Conservation (phyloP, 345 rosid genomes). For the Murraya paniculata region DNA sequence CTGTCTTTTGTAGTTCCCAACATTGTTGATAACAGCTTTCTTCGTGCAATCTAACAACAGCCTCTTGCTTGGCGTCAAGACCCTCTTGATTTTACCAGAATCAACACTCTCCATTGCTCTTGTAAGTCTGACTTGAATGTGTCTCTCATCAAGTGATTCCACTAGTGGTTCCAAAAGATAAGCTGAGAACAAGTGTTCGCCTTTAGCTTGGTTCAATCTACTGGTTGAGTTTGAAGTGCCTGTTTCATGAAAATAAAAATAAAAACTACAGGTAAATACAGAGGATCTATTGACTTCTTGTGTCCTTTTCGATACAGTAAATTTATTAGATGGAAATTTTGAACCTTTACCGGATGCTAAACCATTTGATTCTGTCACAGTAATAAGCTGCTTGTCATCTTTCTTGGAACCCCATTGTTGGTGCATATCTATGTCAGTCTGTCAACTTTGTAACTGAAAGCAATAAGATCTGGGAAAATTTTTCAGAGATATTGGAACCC, state of each 20-base stretch:
- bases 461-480: background rate
- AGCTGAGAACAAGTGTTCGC: constrained; percentile 15
- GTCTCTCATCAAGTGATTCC: constrained; percentile 19
- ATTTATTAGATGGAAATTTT: background rate
- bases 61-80: constrained; percentile 16
- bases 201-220: constrained; percentile 1
- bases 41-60: constrained; percentile 3
- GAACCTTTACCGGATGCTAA: constrained; percentile 20
- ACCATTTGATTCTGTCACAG: constrained; percentile 2
- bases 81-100: constrained; percentile 11
- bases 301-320: background rate
- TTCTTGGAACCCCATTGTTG: constrained; percentile 10
- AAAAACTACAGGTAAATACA: background rate
- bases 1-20: background rate
- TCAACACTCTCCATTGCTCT: constrained; percentile 9
- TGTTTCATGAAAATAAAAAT: constrained; percentile 5
- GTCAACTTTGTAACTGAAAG: constrained; percentile 11
- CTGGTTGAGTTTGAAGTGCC: constrained; percentile 13
- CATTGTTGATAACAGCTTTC: background rate
- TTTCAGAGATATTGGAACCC: background rate
- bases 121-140: constrained; percentile 9
- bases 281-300: background rate
- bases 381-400: constrained; percentile 17
- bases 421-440: constrained; percentile 2
- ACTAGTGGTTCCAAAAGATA: constrained; percentile 9